These are phyloP conservation scores for Phytopythium cucurbitacearum DNA, from an alignment of 352 stramenopile species.

Conservation along the genomic window DNA sequence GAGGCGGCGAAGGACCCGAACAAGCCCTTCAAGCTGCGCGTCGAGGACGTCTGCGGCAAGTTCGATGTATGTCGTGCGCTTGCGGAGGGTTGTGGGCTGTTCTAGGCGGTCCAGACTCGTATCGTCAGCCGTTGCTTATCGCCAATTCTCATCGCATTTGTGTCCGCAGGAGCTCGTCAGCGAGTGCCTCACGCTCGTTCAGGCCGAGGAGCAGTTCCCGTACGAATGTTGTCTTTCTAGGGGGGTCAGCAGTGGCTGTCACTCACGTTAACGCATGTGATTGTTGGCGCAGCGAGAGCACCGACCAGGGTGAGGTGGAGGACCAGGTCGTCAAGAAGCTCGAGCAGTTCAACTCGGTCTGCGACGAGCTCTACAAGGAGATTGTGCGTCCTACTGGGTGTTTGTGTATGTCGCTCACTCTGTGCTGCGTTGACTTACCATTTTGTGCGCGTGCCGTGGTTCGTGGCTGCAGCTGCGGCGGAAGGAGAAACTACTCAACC, in stretches of 20 bases:
- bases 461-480: constrained; percentile 49
- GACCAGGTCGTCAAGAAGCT: constrained; percentile 85
- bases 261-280: not conserved
- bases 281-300: constrained; percentile 19
- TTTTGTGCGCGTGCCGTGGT: not conserved
- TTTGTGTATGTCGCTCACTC: not conserved
- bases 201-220: constrained; percentile 70
- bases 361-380: constrained; percentile 86
- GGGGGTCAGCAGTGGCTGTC: not conserved
- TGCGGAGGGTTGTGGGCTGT: not conserved
- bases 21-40: constrained; percentile 81
- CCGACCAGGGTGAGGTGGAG: constrained; percentile 35
- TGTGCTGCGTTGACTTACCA: constrained; percentile 4
- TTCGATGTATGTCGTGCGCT: constrained; percentile 51
- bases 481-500: constrained; percentile 80
- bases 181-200: constrained; percentile 72
- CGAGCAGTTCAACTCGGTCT: constrained; percentile 86
- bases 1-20: constrained; percentile 87
- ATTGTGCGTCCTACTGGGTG: constrained; percentile 44
- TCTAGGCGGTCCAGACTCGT: not conserved
- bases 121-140: not conserved
- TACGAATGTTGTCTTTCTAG: constrained; percentile 16
- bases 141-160: not conserved
- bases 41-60: constrained; percentile 82
- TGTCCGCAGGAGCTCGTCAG: constrained; percentile 54